phyloP scores from a whole-genome alignment of 2,329 filamentous ascomycete genomes.

The Hymenoscyphus repandus region DNA sequence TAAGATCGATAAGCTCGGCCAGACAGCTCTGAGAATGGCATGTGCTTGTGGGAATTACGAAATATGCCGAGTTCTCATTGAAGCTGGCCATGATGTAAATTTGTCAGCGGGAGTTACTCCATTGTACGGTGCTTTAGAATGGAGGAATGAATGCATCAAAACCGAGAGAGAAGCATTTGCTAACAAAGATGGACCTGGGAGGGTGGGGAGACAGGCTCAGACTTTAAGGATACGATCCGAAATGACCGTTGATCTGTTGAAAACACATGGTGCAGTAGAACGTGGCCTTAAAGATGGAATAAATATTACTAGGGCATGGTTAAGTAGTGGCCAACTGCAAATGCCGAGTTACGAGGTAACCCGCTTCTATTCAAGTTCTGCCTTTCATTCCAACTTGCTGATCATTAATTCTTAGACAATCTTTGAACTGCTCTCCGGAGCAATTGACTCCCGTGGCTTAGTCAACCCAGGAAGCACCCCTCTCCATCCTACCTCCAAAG shows the following conservation, averaged over 20 bases:
- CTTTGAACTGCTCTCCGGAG: not conserved
- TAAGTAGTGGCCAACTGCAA: not conserved
- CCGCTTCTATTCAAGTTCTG: not conserved
- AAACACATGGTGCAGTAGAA: not conserved
- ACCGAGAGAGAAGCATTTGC: not conserved
- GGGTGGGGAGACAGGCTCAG: not conserved
- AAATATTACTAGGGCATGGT: not conserved
- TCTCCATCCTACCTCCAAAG: not conserved
- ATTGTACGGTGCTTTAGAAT: not conserved
- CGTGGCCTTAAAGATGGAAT: not conserved
- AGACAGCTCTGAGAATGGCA: slow-evolving; percentile 2
- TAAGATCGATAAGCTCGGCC: not conserved
- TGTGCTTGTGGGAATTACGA: slow-evolving; percentile 1
- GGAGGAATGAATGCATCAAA: not conserved
- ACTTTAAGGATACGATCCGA: not conserved
- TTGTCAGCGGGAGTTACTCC: not conserved
- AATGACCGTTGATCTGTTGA: not conserved
- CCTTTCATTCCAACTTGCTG: too few relatives aligned
- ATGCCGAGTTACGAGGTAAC: not conserved
- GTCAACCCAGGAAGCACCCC: not conserved
- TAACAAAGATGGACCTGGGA: not conserved
- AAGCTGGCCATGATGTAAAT: slow-evolving; percentile 3
- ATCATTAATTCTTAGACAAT: not conserved
- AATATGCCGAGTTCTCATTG: not conserved
- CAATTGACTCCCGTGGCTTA: not conserved